Evolutionary conservation across 75 land plant species (phyloP).

Genomic region (Pinus tabuliformis): DNA sequence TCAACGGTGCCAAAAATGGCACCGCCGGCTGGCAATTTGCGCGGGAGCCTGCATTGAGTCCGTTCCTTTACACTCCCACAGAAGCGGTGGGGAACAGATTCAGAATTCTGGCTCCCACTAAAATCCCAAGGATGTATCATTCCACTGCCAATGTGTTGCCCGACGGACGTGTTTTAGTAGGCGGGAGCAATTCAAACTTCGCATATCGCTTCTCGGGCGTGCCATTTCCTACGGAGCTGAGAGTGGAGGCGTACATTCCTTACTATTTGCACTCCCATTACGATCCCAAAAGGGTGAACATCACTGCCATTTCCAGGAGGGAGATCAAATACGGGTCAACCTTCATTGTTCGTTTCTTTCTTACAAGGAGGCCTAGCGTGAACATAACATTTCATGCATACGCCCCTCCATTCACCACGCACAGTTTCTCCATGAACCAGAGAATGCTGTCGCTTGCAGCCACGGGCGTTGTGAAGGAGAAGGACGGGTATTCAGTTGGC

Average conservation of each 20-base stretch:
- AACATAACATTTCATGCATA: constrained; percentile 17
- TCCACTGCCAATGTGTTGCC: constrained; percentile 51
- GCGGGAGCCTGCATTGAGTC: constrained; percentile 36
- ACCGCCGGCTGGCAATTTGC: constrained; percentile 64
- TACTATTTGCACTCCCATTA: constrained; percentile 16
- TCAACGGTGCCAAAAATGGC: constrained; percentile 62
- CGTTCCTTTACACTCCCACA: constrained; percentile 42
- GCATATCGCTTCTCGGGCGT: constrained; percentile 40
- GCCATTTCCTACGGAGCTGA: constrained; percentile 62
- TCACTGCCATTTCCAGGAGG: constrained; percentile 2
- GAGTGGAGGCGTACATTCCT: constrained; percentile 42
- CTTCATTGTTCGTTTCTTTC: constrained; percentile 27
- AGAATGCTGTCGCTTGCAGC: constrained; percentile 40
- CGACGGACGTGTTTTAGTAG: constrained; percentile 59
- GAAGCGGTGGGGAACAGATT: constrained; percentile 13
- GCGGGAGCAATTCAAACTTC: constrained; percentile 56
- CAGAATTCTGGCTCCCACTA: constrained; percentile 21
- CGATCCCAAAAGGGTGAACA: constrained; percentile 16
- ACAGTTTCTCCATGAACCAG: constrained; percentile 51
- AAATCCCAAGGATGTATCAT: constrained; percentile 62
- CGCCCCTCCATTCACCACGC: constrained; percentile 53
- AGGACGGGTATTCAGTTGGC: constrained; percentile 5
- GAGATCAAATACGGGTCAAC: constrained; percentile 24
- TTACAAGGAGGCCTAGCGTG: constrained; percentile 13
- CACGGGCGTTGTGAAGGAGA: neutral